Evolutionary conservation across 2,329 filamentous ascomycete genomes (phyloP).

Genomic region (Cordyceps cicadae): DNA sequence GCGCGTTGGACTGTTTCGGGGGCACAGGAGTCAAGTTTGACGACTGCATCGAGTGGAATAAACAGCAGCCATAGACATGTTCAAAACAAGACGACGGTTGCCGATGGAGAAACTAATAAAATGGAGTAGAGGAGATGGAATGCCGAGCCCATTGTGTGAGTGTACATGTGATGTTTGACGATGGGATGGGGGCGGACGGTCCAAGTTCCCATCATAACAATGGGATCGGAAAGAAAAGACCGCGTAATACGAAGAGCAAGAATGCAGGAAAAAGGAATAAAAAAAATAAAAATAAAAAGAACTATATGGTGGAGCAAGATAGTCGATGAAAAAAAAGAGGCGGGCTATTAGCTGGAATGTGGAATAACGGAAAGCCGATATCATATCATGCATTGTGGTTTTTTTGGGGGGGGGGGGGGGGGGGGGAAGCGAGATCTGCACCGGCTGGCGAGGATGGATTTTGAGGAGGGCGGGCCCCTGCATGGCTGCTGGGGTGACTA

Average conservation of each 20-base stretch:
- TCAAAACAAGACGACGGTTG: background rate
- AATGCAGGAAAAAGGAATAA: background rate
- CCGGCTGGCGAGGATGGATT: background rate
- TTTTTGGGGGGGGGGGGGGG: background rate
- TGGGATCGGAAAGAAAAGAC: background rate
- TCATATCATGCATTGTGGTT: constrained; percentile 1
- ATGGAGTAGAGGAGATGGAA: background rate
- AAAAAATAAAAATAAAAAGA: background rate
- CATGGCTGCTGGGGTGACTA: constrained; percentile 26
- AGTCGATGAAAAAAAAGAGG: background rate
- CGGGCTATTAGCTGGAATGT: background rate
- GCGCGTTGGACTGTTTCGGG: constrained; percentile 92
- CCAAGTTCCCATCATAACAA: constrained; percentile 1
- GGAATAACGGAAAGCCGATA: background rate
- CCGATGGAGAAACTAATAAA: background rate
- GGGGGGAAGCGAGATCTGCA: constrained; percentile 1
- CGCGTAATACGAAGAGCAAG: background rate
- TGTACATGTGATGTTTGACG: background rate
- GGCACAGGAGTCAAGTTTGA: constrained; percentile 78
- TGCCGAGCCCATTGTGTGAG: background rate
- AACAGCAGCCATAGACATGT: constrained; percentile 21
- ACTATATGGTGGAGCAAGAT: background rate
- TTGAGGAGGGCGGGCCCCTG: constrained; percentile 15
- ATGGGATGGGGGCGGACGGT: background rate
- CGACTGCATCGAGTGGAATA: constrained; percentile 87